phyloP scores from a whole-genome alignment of 441 rosid genomes.

The Adansonia gregorii region DNA sequence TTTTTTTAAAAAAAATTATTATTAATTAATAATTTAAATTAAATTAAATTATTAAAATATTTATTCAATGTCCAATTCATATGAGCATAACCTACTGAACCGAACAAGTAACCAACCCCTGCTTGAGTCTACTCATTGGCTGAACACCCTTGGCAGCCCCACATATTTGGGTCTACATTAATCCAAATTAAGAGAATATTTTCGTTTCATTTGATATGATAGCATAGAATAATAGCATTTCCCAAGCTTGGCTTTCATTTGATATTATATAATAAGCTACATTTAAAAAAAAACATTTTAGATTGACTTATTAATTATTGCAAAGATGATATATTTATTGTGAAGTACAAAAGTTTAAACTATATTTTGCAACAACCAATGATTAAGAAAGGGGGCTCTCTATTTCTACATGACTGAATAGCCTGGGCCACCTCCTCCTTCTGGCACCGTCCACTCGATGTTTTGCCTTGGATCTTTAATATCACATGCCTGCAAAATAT shows the following conservation, averaged over 20 bases:
- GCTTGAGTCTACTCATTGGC: too few species aligned
- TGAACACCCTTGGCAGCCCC: too few species aligned
- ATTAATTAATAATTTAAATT: too few species aligned
- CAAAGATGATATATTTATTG: neutral
- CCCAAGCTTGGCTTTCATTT: neutral
- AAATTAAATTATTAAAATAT: too few species aligned
- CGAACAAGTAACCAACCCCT: too few species aligned
- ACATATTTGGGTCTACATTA: too few species aligned
- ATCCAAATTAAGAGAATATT: too few species aligned
- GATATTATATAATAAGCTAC: neutral
- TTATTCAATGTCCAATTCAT: too few species aligned
- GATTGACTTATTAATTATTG: neutral
- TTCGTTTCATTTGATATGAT: too few species aligned
- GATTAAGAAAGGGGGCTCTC: slow-evolving; percentile 11
- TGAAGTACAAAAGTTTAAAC: neutral
- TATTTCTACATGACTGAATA: slow-evolving; percentile 69
- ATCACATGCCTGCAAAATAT: slow-evolving; percentile 73
- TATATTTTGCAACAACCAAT: neutral
- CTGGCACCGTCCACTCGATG: slow-evolving; percentile 95
- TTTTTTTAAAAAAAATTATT: too few species aligned
- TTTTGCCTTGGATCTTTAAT: slow-evolving; percentile 96
- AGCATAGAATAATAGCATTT: too few species aligned
- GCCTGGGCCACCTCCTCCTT: slow-evolving; percentile 96
- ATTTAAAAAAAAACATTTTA: neutral
- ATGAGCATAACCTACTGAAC: too few species aligned